phyloP scores from a whole-genome alignment of 139 green algal species.

The Closterium sp. region DNA sequence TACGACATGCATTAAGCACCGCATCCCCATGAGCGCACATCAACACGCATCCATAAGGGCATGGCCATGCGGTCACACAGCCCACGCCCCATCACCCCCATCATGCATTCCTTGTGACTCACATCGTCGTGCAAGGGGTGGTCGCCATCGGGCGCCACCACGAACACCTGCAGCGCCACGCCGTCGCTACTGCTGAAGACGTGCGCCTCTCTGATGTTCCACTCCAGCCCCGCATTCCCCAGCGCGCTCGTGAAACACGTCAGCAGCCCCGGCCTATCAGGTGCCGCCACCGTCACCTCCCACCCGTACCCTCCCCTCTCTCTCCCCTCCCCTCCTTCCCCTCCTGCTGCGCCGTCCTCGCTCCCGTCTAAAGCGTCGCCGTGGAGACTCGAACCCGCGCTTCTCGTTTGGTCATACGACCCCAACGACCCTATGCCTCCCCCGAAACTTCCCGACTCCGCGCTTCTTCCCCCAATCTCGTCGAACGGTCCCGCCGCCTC shows the following conservation, averaged over 20 bases:
- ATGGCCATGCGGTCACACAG: too few species aligned
- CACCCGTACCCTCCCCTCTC: neutral
- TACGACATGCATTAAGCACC: too few species aligned
- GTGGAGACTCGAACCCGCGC: neutral
- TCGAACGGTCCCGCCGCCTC: neutral
- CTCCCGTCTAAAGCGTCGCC: neutral
- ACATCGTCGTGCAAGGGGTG: conserved; percentile 25
- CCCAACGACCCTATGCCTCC: neutral
- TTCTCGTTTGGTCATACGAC: conserved; percentile 2
- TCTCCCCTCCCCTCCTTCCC: neutral
- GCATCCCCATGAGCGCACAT: too few species aligned
- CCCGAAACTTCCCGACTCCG: neutral
- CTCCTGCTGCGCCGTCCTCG: conserved; percentile 16
- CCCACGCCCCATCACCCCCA: too few species aligned
- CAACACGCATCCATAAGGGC: too few species aligned
- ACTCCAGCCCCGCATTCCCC: conserved; percentile 49
- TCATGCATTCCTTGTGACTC: too few species aligned
- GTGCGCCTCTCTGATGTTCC: conserved; percentile 92
- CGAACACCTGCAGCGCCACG: conserved; percentile 94
- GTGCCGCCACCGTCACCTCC: conserved; percentile 37
- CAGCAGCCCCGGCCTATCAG: conserved; percentile 28
- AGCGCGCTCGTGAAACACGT: conserved; percentile 32
- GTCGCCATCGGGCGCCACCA: conserved; percentile 77
- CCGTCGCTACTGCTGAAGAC: conserved; percentile 94
- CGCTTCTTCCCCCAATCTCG: neutral